Evolutionary conservation across 2,329 filamentous ascomycete genomes (phyloP).

Genomic region (Aspergillus sergii): DNA sequence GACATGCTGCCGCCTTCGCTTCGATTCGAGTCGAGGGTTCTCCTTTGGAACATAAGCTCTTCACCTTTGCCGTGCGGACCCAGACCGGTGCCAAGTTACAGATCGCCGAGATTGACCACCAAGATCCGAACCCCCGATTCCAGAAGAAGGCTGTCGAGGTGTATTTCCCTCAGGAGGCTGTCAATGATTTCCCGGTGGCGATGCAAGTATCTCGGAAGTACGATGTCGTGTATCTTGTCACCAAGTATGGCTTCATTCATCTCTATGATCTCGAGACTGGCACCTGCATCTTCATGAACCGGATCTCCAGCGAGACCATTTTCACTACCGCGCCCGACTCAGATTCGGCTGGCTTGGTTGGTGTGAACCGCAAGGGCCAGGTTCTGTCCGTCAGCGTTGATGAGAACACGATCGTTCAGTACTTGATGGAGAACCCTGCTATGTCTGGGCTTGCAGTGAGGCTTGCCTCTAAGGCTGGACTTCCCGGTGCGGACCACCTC

Average conservation of each 20-base stretch:
- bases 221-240: slow-evolving; percentile 94
- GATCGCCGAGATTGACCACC: slow-evolving; percentile 95
- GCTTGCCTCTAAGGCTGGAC: slow-evolving; percentile 88
- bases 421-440: slow-evolving; percentile 93
- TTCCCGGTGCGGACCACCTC: slow-evolving; percentile 90
- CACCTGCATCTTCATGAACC: slow-evolving; percentile 98
- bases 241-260: slow-evolving; percentile 99
- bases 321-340: slow-evolving; percentile 88
- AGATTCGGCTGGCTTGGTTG: slow-evolving; percentile 83
- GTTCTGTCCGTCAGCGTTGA: slow-evolving; percentile 93
- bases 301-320: slow-evolving; percentile 98
- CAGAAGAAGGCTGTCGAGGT: slow-evolving; percentile 96
- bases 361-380: slow-evolving; percentile 97
- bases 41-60: slow-evolving; percentile 87
- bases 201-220: slow-evolving; percentile 98
- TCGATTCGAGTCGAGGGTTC: slow-evolving; percentile 87
- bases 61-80: slow-evolving; percentile 92
- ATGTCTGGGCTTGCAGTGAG: slow-evolving; percentile 94
- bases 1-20: slow-evolving; percentile 93
- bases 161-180: slow-evolving; percentile 93
- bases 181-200: slow-evolving; percentile 95
- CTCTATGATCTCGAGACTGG: slow-evolving; percentile 96
- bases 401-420: slow-evolving; percentile 87
- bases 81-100: slow-evolving; percentile 91
- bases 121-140: slow-evolving; percentile 84